phyloP scores from a whole-genome alignment of 768 basidiomycete genomes.

The Amanita molliuscula region DNA sequence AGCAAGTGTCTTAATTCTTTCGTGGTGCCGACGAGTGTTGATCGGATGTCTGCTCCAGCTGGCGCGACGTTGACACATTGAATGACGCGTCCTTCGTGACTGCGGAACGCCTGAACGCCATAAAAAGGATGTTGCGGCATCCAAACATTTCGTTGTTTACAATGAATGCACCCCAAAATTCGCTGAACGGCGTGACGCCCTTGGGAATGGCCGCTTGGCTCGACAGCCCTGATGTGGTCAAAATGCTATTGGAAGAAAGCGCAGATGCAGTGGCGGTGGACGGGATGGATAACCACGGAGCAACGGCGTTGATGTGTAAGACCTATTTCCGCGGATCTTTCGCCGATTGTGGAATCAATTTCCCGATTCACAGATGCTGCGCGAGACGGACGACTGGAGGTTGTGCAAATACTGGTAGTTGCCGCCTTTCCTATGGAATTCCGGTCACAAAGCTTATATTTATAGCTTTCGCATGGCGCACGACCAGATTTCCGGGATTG shows the following conservation, averaged over 20 bases:
- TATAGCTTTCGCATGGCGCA: slow-evolving; percentile 57
- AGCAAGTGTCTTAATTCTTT: slow-evolving; percentile 30
- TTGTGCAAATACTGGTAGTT: slow-evolving; percentile 58
- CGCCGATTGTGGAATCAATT: slow-evolving; percentile 10
- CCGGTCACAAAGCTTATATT: slow-evolving; percentile 1
- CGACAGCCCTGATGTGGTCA: slow-evolving; percentile 50
- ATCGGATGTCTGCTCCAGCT: slow-evolving; percentile 27
- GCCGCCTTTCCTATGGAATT: not conserved
- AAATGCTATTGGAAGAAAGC: slow-evolving; percentile 53
- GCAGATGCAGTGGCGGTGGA: slow-evolving; percentile 57
- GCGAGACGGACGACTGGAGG: slow-evolving; percentile 58
- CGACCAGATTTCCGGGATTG: slow-evolving; percentile 65
- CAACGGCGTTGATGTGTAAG: slow-evolving; percentile 81
- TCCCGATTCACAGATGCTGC: slow-evolving; percentile 47
- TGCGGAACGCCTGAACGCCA: slow-evolving; percentile 41
- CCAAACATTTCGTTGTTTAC: slow-evolving; percentile 55
- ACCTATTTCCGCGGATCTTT: slow-evolving; percentile 11
- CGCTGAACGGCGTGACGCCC: slow-evolving; percentile 66
- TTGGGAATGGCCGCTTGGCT: slow-evolving; percentile 76
- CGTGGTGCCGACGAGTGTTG: slow-evolving; percentile 1
- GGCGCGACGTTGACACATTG: slow-evolving; percentile 54
- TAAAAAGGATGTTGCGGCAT: slow-evolving; percentile 44
- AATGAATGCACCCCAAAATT: slow-evolving; percentile 62
- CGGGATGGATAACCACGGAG: slow-evolving; percentile 64
- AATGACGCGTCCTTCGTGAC: slow-evolving; percentile 62